Base-by-base conservation (phyloP, 352 stramenopile genomes). In the Pythium oligandrum region DNA sequence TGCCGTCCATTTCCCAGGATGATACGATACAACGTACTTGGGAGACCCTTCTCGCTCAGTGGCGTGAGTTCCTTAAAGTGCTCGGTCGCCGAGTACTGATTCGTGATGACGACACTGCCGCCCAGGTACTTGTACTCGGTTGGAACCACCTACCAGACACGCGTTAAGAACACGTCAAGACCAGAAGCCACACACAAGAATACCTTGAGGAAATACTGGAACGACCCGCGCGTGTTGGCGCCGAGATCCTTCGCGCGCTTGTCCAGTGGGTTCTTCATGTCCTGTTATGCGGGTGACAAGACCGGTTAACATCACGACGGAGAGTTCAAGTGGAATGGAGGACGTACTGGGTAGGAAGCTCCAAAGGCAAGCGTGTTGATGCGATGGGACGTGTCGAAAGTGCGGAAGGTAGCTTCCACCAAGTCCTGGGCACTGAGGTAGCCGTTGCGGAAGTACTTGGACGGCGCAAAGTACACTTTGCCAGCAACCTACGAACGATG, bases 1-100 rank as follows among this genome's bases (percentile, higher is more conserved):
- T 26, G 17, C 17, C 17, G 17, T 26, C 17, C 17, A 26, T 26
- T 26, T 26, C 17, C 17, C 17, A 26, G 17, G 17, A 26, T 26
- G 17, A 26, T 26, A 26, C 17, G 17, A 26, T 26, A 26, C 17
- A 6, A 83, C 77, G 60, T 81, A 92, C 84, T 87, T 3, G 84
- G 84, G 0, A 94, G 64, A 3, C 82, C 81, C 66, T 91, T 90
- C 61, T 91, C 77, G 52, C 57, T 97, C 65, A 88, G 93, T 70
- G 72, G 89, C 35, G 85, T 89, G 52, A 91, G 76, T 65, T 87
- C 64, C 40, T 73, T 75, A 55, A 98, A 90, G 75, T 98, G 95
- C 64, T 99, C 94, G 9, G 96, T 99, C 7, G 97, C 96, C n/a
- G 86, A 98, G 76, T 98, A 99, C 79, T 99, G 96, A 70, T 99